Percentiles rank a stretch among this genome's conserved stretches.
These are phyloP conservation scores for Phytophthora pinifolia DNA, from an alignment of 352 stramenopile genomes.

Conservation along the genomic window DNA sequence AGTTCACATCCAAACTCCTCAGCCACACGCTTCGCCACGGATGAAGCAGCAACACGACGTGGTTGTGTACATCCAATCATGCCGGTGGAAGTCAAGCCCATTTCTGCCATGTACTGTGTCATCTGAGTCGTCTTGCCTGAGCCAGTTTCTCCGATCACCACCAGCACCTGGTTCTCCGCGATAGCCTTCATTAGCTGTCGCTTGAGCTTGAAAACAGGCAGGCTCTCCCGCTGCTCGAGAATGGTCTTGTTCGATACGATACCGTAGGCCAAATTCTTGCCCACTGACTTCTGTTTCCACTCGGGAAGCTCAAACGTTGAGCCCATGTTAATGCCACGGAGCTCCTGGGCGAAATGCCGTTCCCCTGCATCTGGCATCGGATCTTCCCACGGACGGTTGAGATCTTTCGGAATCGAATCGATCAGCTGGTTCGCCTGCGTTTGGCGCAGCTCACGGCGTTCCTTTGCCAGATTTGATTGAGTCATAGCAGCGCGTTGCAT, in stretches of 20 bases:
- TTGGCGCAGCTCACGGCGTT: constrained; percentile 96
- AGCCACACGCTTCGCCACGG: constrained; percentile 96
- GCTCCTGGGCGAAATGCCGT: constrained; percentile 97
- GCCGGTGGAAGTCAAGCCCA: constrained; percentile 94
- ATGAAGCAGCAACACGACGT: constrained; percentile 97
- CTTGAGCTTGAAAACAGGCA: constrained; percentile 98
- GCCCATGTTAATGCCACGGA: constrained; percentile 91
- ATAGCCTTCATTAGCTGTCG: constrained; percentile 95
- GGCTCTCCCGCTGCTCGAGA: constrained; percentile 95
- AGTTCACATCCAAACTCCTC: constrained; percentile 96
- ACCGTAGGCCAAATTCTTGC: constrained; percentile 96
- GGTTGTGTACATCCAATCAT: constrained; percentile 99
- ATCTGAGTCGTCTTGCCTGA: constrained; percentile 99
- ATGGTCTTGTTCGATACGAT: constrained; percentile 95
- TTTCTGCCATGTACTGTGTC: constrained; percentile 99
- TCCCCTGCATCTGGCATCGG: constrained; percentile 97
- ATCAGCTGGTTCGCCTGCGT: constrained; percentile 97
- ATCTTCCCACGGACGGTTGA: constrained; percentile 98
- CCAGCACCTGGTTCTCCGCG: constrained; percentile 94
- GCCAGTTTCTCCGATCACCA: constrained; percentile 99
- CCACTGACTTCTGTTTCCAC: constrained; percentile 98
- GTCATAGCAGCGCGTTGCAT: constrained; percentile 97
- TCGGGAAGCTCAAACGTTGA: constrained; percentile 92
- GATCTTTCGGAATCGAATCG: constrained; percentile 97
- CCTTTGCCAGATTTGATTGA: constrained; percentile 96